phyloP scores from a whole-genome alignment of 805 yeast genomes.

The Saturnispora saitoi region DNA sequence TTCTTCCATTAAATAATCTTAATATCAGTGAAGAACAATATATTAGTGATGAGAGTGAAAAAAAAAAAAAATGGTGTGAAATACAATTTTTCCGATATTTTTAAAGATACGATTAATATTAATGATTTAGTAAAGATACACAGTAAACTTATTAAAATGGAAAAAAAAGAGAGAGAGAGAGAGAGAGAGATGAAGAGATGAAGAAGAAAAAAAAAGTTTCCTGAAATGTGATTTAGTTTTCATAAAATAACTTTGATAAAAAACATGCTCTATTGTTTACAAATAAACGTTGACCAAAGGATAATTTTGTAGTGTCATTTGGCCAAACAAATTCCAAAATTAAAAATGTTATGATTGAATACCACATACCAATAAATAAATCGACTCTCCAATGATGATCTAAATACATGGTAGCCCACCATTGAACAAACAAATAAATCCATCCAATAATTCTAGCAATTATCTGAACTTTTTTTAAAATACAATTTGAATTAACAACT shows the following conservation, averaged over 20 bases:
- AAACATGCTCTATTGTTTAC: neutral
- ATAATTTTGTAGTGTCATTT: neutral
- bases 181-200: too few relatives aligned
- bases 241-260: neutral
- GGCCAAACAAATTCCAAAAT: conserved; percentile 23
- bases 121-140: neutral
- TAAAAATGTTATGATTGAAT: conserved; percentile 37
- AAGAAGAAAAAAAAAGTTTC: too few relatives aligned
- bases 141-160: neutral
- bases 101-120: too few relatives aligned
- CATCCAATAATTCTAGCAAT: conserved; percentile 29
- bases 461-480: neutral
- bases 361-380: conserved; percentile 44
- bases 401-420: conserved; percentile 71
- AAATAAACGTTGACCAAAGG: neutral
- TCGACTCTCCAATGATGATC: conserved; percentile 70
- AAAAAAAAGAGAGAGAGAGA: too few relatives aligned
- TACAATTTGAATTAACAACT: neutral
- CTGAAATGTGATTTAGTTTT: too few relatives aligned
- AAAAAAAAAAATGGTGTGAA: neutral
- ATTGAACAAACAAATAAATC: conserved; percentile 44
- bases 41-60: too few relatives aligned
- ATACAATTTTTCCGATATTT: too few relatives aligned
- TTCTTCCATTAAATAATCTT: conserved; percentile 9
- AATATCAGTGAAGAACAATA: too few relatives aligned